A percentile compares a stretch with the other conserved stretches of the same genome.
Conservation (phyloP, 805 yeast genomes). For the Priceomyces melissophilus region DNA sequence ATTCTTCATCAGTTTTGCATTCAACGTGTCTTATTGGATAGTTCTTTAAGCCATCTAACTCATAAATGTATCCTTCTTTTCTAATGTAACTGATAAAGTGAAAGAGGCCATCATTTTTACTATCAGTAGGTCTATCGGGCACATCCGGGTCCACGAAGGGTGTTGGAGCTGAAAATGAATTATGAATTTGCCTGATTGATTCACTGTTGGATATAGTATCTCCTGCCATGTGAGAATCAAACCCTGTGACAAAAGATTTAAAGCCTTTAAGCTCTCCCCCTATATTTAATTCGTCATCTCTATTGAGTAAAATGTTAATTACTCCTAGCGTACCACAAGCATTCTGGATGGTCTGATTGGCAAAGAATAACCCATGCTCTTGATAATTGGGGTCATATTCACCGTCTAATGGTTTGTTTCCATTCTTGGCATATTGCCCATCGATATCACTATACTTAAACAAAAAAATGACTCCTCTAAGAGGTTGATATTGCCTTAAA, state of each 20-base stretch:
- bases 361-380: conserved; percentile 48
- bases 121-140: conserved; percentile 17
- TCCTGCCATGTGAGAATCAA: conserved; percentile 57
- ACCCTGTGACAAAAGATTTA: conserved; percentile 46
- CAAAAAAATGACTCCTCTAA: conserved; percentile 59
- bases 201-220: conserved; percentile 61
- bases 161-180: conserved; percentile 57
- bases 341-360: conserved; percentile 60
- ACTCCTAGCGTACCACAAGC: conserved; percentile 79
- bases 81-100: conserved; percentile 59
- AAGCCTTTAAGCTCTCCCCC: conserved; percentile 50
- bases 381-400: conserved; percentile 33
- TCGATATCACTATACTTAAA: conserved; percentile 54
- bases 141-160: conserved; percentile 47
- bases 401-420: conserved; percentile 43
- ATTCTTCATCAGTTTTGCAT: conserved; percentile 39
- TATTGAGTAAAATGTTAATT: conserved; percentile 47
- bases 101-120: conserved; percentile 50
- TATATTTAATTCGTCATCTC: conserved; percentile 31
- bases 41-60: conserved; percentile 58
- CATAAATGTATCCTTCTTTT: conserved; percentile 46
- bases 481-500: conserved; percentile 33
- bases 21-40: conserved; percentile 51
- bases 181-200: conserved; percentile 52
- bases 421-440: conserved; percentile 24